Base-by-base conservation (phyloP, 2,329 filamentous ascomycete species). In the Colletotrichum falcatum region DNA sequence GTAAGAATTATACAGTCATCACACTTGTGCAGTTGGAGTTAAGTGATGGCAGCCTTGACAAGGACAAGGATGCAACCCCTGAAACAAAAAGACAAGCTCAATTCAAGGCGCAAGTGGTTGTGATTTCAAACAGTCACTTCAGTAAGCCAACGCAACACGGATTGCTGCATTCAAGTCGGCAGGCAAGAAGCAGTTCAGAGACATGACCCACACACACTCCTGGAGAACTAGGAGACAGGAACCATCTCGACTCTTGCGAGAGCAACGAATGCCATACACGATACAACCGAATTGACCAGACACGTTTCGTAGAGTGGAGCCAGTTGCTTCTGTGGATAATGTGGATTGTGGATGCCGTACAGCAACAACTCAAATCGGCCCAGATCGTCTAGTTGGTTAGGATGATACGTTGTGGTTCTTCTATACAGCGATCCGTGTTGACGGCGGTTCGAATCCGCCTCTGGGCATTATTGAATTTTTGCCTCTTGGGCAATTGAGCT, bases 391-490 rank as follows among this genome's bases (percentile, higher is more conserved):
- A 56, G 54, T 39, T 55, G 51, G 51, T 54, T 54, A 54, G 51
- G 51, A 54, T 54, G 51, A 54, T 54, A 54, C 51, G 51, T 54
- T 54, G 51, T 54, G 51, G 51, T 54, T 54, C 51, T 54, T 54
- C 51, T 54, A 54, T 54, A 54, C 51, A 54, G 51, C 51, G 51
- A 54, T 54, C 51, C 51, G 51, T 54, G 51, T 54, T 54, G 51
- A 54, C 51, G 51, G 51, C 51, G 51, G 51, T 54, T 54, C 51
- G 51, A 54, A 54, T 54, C 51, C 51, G 51, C 51, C 51, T 55
- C 51, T 55, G 51, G 51, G n/a, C n/a, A n/a, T n/a, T n/a, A n/a
- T n/a, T n/a, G n/a, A n/a, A n/a, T n/a, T n/a, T n/a, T n/a, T n/a
- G n/a, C n/a, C n/a, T n/a, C n/a, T n/a, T n/a, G n/a, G n/a, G 51